Conservation (phyloP, 495 filamentous ascomycete species). For the Bryoglossum gracile region DNA sequence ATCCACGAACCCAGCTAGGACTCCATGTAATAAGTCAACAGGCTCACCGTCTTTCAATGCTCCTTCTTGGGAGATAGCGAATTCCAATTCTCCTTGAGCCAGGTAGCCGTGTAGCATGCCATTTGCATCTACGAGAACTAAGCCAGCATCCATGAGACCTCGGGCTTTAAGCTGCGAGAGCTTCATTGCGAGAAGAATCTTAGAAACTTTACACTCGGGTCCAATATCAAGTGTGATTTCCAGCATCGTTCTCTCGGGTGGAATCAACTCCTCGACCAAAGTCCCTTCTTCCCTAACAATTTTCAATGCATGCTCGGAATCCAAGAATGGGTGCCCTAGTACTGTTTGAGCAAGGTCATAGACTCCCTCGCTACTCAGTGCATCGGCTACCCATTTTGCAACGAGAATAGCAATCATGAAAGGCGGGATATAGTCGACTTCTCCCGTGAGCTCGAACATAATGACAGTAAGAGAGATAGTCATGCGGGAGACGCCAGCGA, state of each 20-base stretch:
- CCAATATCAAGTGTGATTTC: slow-evolving; percentile 47
- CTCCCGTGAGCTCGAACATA: slow-evolving; percentile 48
- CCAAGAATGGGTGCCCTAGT: slow-evolving; percentile 50
- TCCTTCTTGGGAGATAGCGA: slow-evolving; percentile 36
- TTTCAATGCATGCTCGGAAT: slow-evolving; percentile 39
- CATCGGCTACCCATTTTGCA: slow-evolving; percentile 53
- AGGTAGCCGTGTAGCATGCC: slow-evolving; percentile 47
- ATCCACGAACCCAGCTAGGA: slow-evolving; percentile 42
- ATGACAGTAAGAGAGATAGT: slow-evolving; percentile 51
- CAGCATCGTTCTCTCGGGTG: slow-evolving; percentile 44
- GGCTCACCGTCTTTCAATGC: slow-evolving; percentile 27
- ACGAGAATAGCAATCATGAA: slow-evolving; percentile 53
- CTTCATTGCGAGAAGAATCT: slow-evolving; percentile 34
- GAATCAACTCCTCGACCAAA: slow-evolving; percentile 41
- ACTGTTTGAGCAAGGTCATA: slow-evolving; percentile 51
- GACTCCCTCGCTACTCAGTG: slow-evolving; percentile 41
- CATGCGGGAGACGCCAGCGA: slow-evolving; percentile 52
- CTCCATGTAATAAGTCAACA: slow-evolving; percentile 36
- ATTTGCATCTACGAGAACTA: slow-evolving; percentile 44
- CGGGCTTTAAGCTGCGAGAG: slow-evolving; percentile 38
- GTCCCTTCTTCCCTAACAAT: slow-evolving; percentile 32
- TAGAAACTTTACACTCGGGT: slow-evolving; percentile 35
- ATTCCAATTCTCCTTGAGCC: slow-evolving; percentile 47
- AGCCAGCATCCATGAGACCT: slow-evolving; percentile 49
- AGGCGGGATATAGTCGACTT: slow-evolving; percentile 44